Evolutionary conservation across 192 early-diverging fungal species (phyloP).

Genomic region (Coemansia sp.): DNA sequence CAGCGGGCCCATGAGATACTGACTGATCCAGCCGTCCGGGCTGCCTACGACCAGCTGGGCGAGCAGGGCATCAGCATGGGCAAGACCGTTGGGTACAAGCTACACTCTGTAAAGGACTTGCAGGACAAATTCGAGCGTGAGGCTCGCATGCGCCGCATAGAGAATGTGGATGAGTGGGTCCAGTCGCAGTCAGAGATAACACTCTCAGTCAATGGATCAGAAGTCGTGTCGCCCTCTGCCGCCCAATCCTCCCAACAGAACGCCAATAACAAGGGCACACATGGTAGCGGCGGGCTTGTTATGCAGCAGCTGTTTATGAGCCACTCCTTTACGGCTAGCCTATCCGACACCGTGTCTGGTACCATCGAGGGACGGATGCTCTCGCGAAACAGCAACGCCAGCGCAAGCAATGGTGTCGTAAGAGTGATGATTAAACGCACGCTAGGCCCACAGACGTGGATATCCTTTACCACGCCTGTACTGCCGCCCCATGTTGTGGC

Average conservation of each 20-base stretch:
- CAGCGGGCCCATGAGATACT: conserved; percentile 84
- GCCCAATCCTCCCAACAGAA: background rate
- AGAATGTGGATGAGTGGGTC: conserved; percentile 65
- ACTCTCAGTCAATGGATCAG: conserved; percentile 5
- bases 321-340: conserved; percentile 64
- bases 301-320: conserved; percentile 33
- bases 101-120: conserved; percentile 70
- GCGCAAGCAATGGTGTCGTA: conserved; percentile 66
- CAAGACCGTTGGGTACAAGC: conserved; percentile 62
- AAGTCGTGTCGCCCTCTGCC: background rate
- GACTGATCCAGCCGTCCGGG: conserved; percentile 69
- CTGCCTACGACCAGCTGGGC: conserved; percentile 92
- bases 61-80: conserved; percentile 73
- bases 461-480: conserved; percentile 59
- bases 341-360: conserved; percentile 54
- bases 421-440: conserved; percentile 76
- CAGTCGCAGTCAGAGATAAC: conserved; percentile 56
- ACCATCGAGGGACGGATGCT: conserved; percentile 63
- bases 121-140: conserved; percentile 65
- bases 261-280: background rate
- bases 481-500: conserved; percentile 58
- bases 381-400: conserved; percentile 60
- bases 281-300: background rate
- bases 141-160: conserved; percentile 57
- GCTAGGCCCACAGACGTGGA: conserved; percentile 47